phyloP scores from a whole-genome alignment of 2,329 filamentous ascomycete genomes.

The Trichophyton equinum region DNA sequence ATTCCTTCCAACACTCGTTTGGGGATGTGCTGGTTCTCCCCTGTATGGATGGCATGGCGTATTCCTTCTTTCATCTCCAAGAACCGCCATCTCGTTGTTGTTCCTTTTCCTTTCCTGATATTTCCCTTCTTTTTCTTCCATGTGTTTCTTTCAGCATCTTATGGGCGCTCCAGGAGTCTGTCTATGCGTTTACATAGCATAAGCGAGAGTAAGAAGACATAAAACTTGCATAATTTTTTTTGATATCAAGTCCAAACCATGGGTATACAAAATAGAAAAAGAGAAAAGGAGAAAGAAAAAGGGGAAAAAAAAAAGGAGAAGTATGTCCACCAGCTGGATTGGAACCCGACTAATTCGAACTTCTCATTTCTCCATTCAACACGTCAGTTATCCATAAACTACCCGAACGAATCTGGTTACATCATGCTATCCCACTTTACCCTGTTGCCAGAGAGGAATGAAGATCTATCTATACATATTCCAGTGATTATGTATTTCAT shows the following conservation, averaged over 20 bases:
- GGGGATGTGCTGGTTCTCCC: neutral
- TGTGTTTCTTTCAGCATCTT: neutral
- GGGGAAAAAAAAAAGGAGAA: neutral
- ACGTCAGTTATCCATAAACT: neutral
- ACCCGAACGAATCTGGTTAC: neutral
- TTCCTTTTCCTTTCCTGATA: neutral
- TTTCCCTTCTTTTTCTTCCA: neutral
- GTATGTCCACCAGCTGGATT: neutral
- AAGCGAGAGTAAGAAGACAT: neutral
- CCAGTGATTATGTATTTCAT: neutral
- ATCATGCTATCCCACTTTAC: neutral
- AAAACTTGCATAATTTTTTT: constrained; percentile 1
- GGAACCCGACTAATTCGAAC: no score
- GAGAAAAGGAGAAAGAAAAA: neutral
- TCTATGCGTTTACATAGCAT: neutral
- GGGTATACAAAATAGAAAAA: neutral
- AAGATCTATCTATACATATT: neutral
- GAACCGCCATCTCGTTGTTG: neutral
- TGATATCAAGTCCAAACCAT: neutral
- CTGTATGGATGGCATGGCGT: neutral
- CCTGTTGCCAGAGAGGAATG: neutral
- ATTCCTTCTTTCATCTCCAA: neutral
- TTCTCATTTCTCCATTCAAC: neutral
- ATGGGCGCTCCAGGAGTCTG: neutral
- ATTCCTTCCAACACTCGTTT: neutral